These are phyloP conservation scores for Colletotrichum kahawae DNA, from an alignment of 2,329 filamentous ascomycete species.

Conservation along the genomic window DNA sequence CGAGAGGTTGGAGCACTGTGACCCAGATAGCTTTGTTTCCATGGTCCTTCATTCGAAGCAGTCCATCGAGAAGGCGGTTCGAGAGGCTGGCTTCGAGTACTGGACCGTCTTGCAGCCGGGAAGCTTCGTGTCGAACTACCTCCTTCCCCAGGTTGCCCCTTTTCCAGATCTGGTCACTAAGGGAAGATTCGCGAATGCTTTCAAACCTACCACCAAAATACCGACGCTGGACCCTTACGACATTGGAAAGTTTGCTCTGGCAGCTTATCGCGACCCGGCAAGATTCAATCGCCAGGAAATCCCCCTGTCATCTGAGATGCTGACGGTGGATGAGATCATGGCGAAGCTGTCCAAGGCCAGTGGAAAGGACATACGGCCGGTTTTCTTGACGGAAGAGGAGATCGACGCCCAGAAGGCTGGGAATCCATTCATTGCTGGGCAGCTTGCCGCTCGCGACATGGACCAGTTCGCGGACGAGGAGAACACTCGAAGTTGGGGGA, in stretches of 20 bases:
- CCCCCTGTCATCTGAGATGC: slow-evolving; percentile 43
- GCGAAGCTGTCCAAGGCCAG: slow-evolving; percentile 36
- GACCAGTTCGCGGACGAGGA: slow-evolving; percentile 39
- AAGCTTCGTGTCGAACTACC: slow-evolving; percentile 57
- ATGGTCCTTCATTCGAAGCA: slow-evolving; percentile 42
- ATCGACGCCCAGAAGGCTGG: slow-evolving; percentile 34
- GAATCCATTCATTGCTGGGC: slow-evolving; percentile 43
- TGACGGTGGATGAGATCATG: slow-evolving; percentile 40
- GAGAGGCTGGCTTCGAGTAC: slow-evolving; percentile 37
- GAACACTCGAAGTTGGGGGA: slow-evolving; percentile 38
- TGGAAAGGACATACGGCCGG: slow-evolving; percentile 38
- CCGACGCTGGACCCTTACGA: slow-evolving; percentile 51
- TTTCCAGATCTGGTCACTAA: slow-evolving; percentile 43
- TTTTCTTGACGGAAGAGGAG: slow-evolving; percentile 46
- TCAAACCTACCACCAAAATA: slow-evolving; percentile 38
- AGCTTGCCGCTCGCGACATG: slow-evolving; percentile 40
- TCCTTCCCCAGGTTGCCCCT: slow-evolving; percentile 44
- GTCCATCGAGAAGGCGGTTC: slow-evolving; percentile 43
- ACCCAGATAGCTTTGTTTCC: slow-evolving; percentile 31
- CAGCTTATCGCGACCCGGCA: slow-evolving; percentile 45
- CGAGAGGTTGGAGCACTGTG: slow-evolving; percentile 29
- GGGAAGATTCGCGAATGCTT: slow-evolving; percentile 41
- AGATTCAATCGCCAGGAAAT: slow-evolving; percentile 46
- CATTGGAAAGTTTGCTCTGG: slow-evolving; percentile 49
- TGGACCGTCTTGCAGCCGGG: slow-evolving; percentile 57